Percentiles rank a stretch among this genome's conserved stretches.
phyloP scores from a whole-genome alignment of 1,284 basidiomycete genomes.

The Heterobasidion annosum region DNA sequence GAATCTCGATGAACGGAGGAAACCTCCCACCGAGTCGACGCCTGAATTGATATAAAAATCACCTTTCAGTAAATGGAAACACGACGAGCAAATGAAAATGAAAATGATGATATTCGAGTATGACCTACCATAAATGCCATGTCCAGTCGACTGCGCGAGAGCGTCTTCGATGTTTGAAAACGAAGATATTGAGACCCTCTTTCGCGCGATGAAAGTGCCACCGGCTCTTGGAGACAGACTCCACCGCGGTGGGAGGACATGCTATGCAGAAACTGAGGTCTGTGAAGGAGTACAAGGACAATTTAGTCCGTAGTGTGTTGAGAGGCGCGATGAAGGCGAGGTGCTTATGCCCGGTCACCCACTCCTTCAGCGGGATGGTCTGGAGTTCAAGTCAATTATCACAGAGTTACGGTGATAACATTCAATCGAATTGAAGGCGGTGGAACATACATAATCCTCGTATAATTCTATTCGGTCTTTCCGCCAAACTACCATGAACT shows the following conservation, averaged over 20 bases:
- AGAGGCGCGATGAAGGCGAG: constrained; percentile 67
- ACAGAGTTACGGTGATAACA: too few species aligned
- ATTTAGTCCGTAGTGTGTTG: constrained; percentile 40
- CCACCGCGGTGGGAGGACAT: constrained; percentile 46
- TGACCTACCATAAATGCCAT: constrained; percentile 72
- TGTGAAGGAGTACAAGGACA: constrained; percentile 76
- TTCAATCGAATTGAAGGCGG: background rate
- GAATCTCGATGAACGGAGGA: constrained; percentile 35
- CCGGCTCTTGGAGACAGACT: constrained; percentile 29
- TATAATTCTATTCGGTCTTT: constrained; percentile 70
- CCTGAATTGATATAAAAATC: constrained; percentile 31
- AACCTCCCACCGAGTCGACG: constrained; percentile 42
- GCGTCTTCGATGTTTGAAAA: constrained; percentile 69
- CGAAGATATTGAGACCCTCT: constrained; percentile 69
- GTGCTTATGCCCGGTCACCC: constrained; percentile 55
- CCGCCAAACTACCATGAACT: constrained; percentile 77
- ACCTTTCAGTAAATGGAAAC: background rate
- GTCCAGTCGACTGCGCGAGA: constrained; percentile 75
- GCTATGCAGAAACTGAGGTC: constrained; percentile 75
- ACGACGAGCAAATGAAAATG: too few species aligned
- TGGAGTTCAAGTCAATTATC: constrained; percentile 16
- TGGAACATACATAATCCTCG: constrained; percentile 59
- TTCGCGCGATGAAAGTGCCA: constrained; percentile 35
- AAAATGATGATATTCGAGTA: background rate
- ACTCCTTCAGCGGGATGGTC: constrained; percentile 55